Base-by-base conservation (phyloP, 2,329 filamentous ascomycete genomes). In the Neopestalotiopsis rosae region DNA sequence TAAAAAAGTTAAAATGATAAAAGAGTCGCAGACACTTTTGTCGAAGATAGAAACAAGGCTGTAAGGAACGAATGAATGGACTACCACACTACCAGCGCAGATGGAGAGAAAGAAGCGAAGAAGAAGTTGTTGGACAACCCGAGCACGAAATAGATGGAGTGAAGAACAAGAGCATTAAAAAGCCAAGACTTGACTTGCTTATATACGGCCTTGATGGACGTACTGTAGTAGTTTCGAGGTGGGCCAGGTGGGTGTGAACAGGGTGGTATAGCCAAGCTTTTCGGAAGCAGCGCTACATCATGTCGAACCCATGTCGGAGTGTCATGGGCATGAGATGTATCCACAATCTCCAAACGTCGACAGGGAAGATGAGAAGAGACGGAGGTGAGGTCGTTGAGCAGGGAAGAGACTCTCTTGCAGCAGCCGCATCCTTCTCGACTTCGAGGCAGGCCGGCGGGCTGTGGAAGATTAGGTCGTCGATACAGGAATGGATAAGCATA, bases 71-170 rank as follows among this genome's bases (percentile, higher is more conserved):
- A 85, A 86, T 83, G 83, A 83, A 84, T 72, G 73, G 59, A 62
- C 71, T 77, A 79, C 74, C 78, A 84, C 80, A 86, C 82, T 82
- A 84, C 81, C 83, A 84, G 81, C 83, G 79, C 81, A 80, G 75
- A 80, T 78, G 79, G 77, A 76, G 75, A 74, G 80, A 79, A 76
- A 75, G 74, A 80, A 79, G 76, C 79, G 76, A 77, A 78, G 75
- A 70, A 74, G 76, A 74, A 72, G 69, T 70, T 70, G 70, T 70
- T 69, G 72, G 65, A 71, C 73, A 70, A 70, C 72, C 73, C 63
- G 70, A 75, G 71, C 72, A 71, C 73, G 69, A 72, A 71, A 70
- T 71, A 73, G 74, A 68, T 72, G 75, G 73, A 76, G 68, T 75
- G 73, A 62, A 72, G 74, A 75, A 74, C 73, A 38, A 74, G 75